Base-by-base conservation (phyloP, 768 basidiomycete genomes). In the Phlebiopsis gigantea region DNA sequence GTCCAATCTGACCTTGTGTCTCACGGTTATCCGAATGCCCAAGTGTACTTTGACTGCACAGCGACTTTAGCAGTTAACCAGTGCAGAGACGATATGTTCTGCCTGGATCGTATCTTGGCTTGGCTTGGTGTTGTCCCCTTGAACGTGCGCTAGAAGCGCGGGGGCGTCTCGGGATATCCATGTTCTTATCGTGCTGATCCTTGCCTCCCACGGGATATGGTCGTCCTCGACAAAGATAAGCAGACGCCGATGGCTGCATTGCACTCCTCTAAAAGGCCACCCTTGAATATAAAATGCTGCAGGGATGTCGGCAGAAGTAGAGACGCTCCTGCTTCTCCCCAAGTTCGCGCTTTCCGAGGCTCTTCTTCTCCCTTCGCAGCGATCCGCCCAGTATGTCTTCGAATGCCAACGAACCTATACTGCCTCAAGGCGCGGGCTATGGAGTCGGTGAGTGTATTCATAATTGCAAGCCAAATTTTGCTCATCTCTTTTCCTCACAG, bases 351-450 rank as follows among this genome's bases (percentile, higher is more conserved):
- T 10, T 30, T 30, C 29, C 6, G 14, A 29, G 47, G n/a, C 47
- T 8, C n/a, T 48, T 25, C 25, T 7, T 6, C 4, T 30, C 26
- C 6, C 26, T 31, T 22, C 28, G 22, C 15, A 19, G 44, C 19
- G 28, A 21, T 19, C 34, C 34, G 21, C 30, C 15, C 30, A 57
- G 2, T 24, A 65, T 65, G 64, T 63, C 67, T 59, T 53, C 64
- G 25, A 60, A 62, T 57, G 42, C 58, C 10, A 56, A 46, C 34
- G 64, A 65, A 21, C 70, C 72, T 1, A 71, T 86, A 24, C 76
- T 91, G 50, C 90, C 90, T 22, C 85, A 89, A 73, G 88, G 87
- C 30, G 90, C 88, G 14, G 90, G 91, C 31, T 93, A 92, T 77
- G 90, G 90, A 43, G 89, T 89, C 56, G 85, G 87, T 87, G 48